These are phyloP conservation scores for Citrus sp. DNA, from an alignment of 345 rosid species.

Conservation along the genomic window DNA sequence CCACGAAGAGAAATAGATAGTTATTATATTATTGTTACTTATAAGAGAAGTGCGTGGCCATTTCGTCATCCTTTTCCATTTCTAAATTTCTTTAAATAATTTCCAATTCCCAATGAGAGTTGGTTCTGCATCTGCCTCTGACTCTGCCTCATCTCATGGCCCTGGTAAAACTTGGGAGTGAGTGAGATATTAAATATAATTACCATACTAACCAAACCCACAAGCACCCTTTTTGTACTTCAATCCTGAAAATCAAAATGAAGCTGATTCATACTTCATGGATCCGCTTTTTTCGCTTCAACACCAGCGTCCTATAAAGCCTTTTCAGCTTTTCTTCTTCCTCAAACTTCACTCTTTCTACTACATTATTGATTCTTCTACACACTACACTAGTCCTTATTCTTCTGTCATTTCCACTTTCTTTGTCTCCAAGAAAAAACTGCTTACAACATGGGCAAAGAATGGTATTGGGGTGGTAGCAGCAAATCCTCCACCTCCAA, in stretches of 20 bases:
- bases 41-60: constrained; percentile 20
- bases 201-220: not conserved
- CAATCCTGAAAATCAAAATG: constrained; percentile 18
- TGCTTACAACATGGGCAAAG: constrained; percentile 46
- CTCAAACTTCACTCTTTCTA: not conserved
- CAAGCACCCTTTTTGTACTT: not conserved
- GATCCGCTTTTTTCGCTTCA: constrained; percentile 43
- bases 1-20: not conserved
- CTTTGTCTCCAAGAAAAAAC: too few relatives aligned
- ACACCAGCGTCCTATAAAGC: constrained; percentile 5
- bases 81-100: not conserved
- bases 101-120: constrained; percentile 33
- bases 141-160: constrained; percentile 7
- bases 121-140: not conserved
- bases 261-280: constrained; percentile 27
- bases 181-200: constrained; percentile 9
- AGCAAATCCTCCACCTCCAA: constrained; percentile 38
- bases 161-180: constrained; percentile 38
- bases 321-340: constrained; percentile 7
- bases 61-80: constrained; percentile 33
- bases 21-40: too few relatives aligned
- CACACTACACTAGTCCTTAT: not conserved
- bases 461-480: constrained; percentile 37
- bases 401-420: constrained; percentile 20
- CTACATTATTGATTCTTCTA: not conserved